A percentile compares a stretch with the other conserved stretches of the same genome.
Evolutionary conservation across 2,329 filamentous ascomycete species (phyloP).

Genomic region (Colletotrichum euphorbiae): DNA sequence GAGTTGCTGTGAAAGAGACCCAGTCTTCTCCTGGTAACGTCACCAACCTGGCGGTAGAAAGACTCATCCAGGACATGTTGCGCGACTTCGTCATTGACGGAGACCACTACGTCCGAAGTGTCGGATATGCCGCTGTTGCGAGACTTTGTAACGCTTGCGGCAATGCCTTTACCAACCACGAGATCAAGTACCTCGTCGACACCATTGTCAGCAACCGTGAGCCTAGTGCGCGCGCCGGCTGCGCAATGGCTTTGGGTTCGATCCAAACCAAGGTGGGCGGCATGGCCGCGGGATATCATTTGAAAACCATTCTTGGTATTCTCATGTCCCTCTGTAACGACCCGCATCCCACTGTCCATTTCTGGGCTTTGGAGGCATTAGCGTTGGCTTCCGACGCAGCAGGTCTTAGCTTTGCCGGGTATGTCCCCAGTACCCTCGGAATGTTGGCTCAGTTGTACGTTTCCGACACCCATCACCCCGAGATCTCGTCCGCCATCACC

Average conservation of each 20-base stretch:
- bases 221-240: conserved; percentile 91
- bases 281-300: conserved; percentile 95
- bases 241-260: conserved; percentile 90
- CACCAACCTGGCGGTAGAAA: conserved; percentile 81
- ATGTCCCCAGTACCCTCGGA: conserved; percentile 89
- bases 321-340: conserved; percentile 98
- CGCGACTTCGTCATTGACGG: conserved; percentile 81
- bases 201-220: conserved; percentile 95
- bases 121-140: conserved; percentile 88
- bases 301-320: conserved; percentile 97
- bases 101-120: conserved; percentile 86
- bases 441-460: conserved; percentile 96
- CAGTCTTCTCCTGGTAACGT: conserved; percentile 78
- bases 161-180: conserved; percentile 86
- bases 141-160: conserved; percentile 87
- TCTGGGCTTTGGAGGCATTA: conserved; percentile 93
- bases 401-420: conserved; percentile 89
- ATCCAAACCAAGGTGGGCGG: conserved; percentile 97
- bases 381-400: conserved; percentile 90
- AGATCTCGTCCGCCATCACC: conserved; percentile 81
- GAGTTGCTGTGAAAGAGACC: conserved; percentile 86
- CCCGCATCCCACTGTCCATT: conserved; percentile 93
- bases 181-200: conserved; percentile 92
- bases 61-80: conserved; percentile 81
- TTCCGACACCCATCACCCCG: conserved; percentile 89